These are phyloP conservation scores for Salvia hispanica DNA, from an alignment of 257 asterid genomes.

Conservation along the genomic window DNA sequence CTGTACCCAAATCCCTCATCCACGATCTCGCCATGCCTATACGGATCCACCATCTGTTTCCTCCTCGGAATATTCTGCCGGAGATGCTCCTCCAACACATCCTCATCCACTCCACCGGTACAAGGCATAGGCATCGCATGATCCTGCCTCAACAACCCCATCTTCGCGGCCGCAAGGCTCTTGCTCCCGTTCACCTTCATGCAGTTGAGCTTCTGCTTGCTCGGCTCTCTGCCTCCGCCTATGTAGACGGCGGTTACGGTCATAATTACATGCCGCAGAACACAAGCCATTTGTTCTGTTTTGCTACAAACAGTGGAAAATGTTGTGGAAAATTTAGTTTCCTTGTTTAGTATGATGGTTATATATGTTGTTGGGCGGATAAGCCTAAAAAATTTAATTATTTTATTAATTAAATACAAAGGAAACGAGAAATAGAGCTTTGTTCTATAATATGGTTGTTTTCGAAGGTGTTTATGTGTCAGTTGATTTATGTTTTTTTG, in stretches of 20 bases:
- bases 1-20: conserved; percentile 64
- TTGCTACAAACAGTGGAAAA: conserved; percentile 10
- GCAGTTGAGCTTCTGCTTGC: conserved; percentile 41
- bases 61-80: conserved; percentile 86
- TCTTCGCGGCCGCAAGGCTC: conserved; percentile 31
- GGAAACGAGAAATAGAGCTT: conserved; percentile 55
- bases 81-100: conserved; percentile 33
- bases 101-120: conserved; percentile 31
- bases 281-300: conserved; percentile 43
- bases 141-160: conserved; percentile 35
- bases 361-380: conserved; percentile 42
- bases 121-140: conserved; percentile 36
- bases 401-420: not conserved
- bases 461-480: conserved; percentile 41
- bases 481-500: conserved; percentile 31
- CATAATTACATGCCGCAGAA: conserved; percentile 28
- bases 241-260: conserved; percentile 20
- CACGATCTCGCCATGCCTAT: conserved; percentile 59
- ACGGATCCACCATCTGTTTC: conserved; percentile 71
- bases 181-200: conserved; percentile 51
- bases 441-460: conserved; percentile 44
- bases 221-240: conserved; percentile 15
- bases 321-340: not conserved
- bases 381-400: conserved; percentile 30
- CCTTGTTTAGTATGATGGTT: conserved; percentile 21